These are phyloP conservation scores for Mortierella polycephala DNA, from an alignment of 371 early-diverging fungal species.

Conservation along the genomic window DNA sequence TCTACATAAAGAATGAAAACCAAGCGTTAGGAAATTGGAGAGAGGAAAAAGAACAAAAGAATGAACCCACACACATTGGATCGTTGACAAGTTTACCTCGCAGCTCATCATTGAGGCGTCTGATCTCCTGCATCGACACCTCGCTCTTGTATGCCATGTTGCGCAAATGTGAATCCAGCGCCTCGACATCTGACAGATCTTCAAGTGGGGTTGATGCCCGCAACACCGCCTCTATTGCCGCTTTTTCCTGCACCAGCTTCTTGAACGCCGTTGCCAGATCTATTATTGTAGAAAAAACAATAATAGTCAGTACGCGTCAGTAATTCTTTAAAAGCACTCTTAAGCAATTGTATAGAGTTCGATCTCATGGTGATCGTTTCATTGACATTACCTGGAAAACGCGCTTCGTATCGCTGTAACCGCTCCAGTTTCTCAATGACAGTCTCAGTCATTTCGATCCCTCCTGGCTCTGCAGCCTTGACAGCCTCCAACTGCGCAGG, in stretches of 20 bases:
- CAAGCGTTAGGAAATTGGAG: background rate
- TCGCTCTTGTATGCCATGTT: constrained; percentile 53
- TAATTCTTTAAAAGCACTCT: background rate
- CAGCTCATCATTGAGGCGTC: constrained; percentile 40
- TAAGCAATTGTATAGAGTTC: background rate
- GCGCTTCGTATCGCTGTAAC: constrained; percentile 54
- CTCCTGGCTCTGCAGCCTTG: constrained; percentile 40
- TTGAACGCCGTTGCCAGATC: constrained; percentile 49
- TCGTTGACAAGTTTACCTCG: constrained; percentile 14
- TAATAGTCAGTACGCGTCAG: background rate
- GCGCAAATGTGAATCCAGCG: constrained; percentile 43
- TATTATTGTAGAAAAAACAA: constrained; percentile 1
- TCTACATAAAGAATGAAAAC: constrained; percentile 7
- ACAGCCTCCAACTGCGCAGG: constrained; percentile 40
- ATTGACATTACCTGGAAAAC: constrained; percentile 52
- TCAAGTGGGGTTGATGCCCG: constrained; percentile 47
- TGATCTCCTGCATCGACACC: constrained; percentile 53
- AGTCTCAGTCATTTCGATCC: constrained; percentile 34
- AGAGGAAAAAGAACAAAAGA: background rate
- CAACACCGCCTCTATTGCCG: constrained; percentile 45
- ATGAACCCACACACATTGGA: background rate
- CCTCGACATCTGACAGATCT: constrained; percentile 50
- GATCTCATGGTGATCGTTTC: background rate
- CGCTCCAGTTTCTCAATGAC: constrained; percentile 49
- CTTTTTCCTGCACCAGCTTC: constrained; percentile 44